Percentiles rank a stretch among this genome's conserved stretches.
Conservation (phyloP, 192 early-diverging fungal species). For the Mycoemilia scoparia region DNA sequence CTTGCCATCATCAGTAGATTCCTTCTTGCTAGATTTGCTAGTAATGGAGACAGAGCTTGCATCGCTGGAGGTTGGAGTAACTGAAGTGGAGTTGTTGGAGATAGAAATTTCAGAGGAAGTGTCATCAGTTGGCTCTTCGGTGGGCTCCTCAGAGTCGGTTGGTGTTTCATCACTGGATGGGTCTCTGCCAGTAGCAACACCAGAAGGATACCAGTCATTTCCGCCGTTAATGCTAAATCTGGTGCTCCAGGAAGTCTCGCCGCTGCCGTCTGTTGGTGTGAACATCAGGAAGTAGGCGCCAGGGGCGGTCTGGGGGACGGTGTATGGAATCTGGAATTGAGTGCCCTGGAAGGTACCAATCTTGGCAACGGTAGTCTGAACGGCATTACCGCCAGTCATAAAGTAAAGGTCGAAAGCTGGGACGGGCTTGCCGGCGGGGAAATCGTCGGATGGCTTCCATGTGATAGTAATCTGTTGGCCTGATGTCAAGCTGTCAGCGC, state of each 20-base stretch:
- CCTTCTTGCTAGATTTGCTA: not conserved
- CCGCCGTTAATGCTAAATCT: conserved; percentile 26
- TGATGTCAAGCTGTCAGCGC: conserved; percentile 12
- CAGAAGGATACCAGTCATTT: conserved; percentile 22
- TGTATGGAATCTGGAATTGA: conserved; percentile 10
- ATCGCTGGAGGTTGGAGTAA: not conserved
- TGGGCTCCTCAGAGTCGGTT: no score
- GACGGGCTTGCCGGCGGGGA: conserved; percentile 11
- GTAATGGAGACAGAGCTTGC: not conserved
- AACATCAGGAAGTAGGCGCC: conserved; percentile 33
- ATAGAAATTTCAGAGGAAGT: no score
- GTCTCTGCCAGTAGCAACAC: conserved; percentile 24
- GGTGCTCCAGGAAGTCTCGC: conserved; percentile 23
- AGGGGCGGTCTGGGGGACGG: conserved; percentile 21
- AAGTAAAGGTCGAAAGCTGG: conserved; percentile 19
- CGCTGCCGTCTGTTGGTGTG: conserved; percentile 15
- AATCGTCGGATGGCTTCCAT: conserved; percentile 11
- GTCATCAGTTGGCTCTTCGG: no score
- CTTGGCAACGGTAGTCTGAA: conserved; percentile 23
- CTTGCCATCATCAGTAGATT: conserved; percentile 1
- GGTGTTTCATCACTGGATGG: no score
- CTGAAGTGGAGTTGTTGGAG: no score
- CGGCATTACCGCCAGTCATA: conserved; percentile 26
- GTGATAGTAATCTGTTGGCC: conserved; percentile 21
- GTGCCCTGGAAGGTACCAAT: conserved; percentile 23